Base-by-base conservation (phyloP, 1,139 yeast species). In the Scheffersomyces segobiensis region DNA sequence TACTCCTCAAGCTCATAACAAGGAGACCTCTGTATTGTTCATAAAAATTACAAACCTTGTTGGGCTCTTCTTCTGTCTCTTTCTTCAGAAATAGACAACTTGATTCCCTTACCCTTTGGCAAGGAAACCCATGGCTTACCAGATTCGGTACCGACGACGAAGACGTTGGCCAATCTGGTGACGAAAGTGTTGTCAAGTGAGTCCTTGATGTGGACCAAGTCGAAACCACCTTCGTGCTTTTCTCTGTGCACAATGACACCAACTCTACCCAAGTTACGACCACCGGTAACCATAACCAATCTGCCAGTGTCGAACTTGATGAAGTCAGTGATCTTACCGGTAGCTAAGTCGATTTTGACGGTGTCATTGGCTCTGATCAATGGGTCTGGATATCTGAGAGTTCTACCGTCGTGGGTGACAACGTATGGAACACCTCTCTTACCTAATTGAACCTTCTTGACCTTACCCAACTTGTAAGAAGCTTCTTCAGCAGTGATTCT, bases 41-140 rank as follows among this genome's bases (percentile, higher is more conserved):
- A 26, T 62, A 65, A 60, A 59, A 68, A 63, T 75, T 76, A 77
- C 73, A 79, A 75, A 69, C 82, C 82, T 58, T 66, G 79, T 81
- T 87, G 89, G 76, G 92, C 89, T 88, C 96, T 88, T 87, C 91
- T 89, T 89, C 97, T 90, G 93, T 95, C 99, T 87, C 99, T 93
- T 89, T 95, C 99, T 86, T 95, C 99, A 77, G 98, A 86, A 80
- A 93, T 93, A 75, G 97, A 82, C 79, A 95, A 89, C 87, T 93
- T 95, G 82, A 95, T 91, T 91, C 99, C 99, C 89, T 95, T 95
- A 87, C 98, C 98, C 93, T 93, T 95, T 87, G 99, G 99, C 82
- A 95, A 87, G 66, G 98, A 92, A 79, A 95, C 88, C 87, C 88
- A 87, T 77, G 98, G 97, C 86, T 93, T 93, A 83, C 93, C 91